These are phyloP conservation scores for Phyllosticta citribraziliensis DNA, from an alignment of 2,329 filamentous ascomycete species.

Conservation along the genomic window DNA sequence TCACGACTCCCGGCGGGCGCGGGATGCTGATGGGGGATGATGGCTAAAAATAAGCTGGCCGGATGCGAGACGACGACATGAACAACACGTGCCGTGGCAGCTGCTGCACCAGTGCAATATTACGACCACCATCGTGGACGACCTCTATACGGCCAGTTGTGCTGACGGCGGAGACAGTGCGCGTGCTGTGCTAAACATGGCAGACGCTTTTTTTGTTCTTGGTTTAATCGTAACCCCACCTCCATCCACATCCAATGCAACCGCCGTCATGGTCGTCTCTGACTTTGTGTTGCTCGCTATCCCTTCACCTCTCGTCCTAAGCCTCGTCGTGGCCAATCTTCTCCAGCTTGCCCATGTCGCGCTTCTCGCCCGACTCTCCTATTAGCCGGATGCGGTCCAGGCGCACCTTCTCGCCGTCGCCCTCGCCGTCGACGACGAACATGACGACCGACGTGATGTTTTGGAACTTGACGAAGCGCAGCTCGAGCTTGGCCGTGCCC, in stretches of 20 bases:
- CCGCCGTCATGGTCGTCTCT: neutral
- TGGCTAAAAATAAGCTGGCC: no score
- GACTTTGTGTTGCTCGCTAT: neutral
- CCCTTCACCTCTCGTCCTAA: neutral
- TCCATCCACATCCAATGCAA: neutral
- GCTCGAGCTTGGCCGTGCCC: slow-evolving; percentile 42
- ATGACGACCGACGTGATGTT: slow-evolving; percentile 78
- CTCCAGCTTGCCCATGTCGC: slow-evolving; percentile 88
- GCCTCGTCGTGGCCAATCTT: slow-evolving; percentile 68
- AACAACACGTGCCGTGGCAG: no score
- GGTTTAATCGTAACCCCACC: neutral
- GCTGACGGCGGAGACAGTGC: neutral
- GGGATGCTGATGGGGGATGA: no score
- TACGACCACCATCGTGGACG: neutral
- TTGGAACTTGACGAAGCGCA: slow-evolving; percentile 97
- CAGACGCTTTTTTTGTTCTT: neutral
- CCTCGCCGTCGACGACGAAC: slow-evolving; percentile 74
- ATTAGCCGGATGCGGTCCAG: slow-evolving; percentile 71
- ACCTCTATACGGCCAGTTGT: neutral
- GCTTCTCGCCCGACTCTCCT: slow-evolving; percentile 83
- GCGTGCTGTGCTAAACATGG: neutral
- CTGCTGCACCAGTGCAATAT: no score
- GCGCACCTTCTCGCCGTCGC: slow-evolving; percentile 76
- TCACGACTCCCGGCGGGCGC: no score
- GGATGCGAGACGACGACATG: no score